Percentiles rank a stretch among this genome's conserved stretches.
These are phyloP conservation scores for Chaetoceros muelleri DNA, from an alignment of 108 stramenopile genomes.

Conservation along the genomic window DNA sequence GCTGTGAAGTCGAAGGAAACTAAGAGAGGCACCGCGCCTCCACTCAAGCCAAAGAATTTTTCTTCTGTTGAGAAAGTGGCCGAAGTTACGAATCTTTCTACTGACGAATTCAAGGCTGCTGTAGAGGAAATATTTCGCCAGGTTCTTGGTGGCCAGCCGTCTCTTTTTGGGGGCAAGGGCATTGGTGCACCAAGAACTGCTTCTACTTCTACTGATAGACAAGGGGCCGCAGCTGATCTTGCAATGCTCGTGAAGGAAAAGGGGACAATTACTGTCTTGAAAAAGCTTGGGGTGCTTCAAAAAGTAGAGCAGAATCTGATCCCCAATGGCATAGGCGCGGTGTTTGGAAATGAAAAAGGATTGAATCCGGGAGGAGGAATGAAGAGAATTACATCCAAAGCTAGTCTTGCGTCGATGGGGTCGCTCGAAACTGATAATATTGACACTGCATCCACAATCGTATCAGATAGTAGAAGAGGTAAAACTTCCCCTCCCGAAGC, in stretches of 20 bases:
- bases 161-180: constrained; percentile 33
- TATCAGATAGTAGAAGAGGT: constrained; percentile 53
- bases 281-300: constrained; percentile 54
- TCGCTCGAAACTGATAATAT: not conserved
- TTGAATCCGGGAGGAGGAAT: not conserved
- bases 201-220: constrained; percentile 47
- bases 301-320: constrained; percentile 63
- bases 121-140: constrained; percentile 38
- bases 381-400: not conserved
- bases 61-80: constrained; percentile 28
- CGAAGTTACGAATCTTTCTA: constrained; percentile 16
- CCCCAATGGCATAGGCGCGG: constrained; percentile 52
- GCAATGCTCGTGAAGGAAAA: constrained; percentile 48
- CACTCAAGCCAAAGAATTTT: constrained; percentile 36
- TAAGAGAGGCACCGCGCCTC: constrained; percentile 43
- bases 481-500: constrained; percentile 71
- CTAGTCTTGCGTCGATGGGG: constrained; percentile 6
- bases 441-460: not conserved
- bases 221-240: constrained; percentile 66
- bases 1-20: constrained; percentile 1
- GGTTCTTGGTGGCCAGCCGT: constrained; percentile 48
- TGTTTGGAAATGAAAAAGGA: constrained; percentile 39
- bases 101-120: constrained; percentile 27
- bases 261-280: constrained; percentile 50
- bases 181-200: constrained; percentile 49